These are phyloP conservation scores for Kazachstania africana DNA, from an alignment of 805 yeast species.

Conservation along the genomic window DNA sequence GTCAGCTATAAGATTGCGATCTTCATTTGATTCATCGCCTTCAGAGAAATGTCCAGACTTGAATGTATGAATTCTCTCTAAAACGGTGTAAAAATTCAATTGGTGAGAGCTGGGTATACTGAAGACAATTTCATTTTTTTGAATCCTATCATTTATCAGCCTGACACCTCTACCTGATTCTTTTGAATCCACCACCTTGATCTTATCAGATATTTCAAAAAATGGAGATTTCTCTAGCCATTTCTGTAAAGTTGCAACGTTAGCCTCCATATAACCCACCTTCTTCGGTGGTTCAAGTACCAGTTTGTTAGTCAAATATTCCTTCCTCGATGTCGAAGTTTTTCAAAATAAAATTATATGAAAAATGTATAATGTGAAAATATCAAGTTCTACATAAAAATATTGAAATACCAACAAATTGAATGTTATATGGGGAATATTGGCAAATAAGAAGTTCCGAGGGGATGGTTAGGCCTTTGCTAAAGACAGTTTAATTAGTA, in stretches of 20 bases:
- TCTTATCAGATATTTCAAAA: constrained; percentile 29
- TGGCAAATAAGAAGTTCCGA: too few relatives aligned
- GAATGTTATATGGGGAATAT: too few relatives aligned
- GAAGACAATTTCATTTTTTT: constrained; percentile 34
- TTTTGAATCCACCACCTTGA: constrained; percentile 31
- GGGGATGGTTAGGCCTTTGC: too few relatives aligned
- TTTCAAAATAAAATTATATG: too few relatives aligned
- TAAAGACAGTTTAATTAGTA: too few relatives aligned
- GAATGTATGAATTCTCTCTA: constrained; percentile 32
- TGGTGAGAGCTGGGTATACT: constrained; percentile 47
- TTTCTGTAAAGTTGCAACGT: constrained; percentile 11
- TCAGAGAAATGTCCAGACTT: constrained; percentile 2
- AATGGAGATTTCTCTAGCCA: constrained; percentile 26
- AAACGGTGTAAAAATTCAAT: constrained; percentile 44
- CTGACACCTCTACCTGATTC: constrained; percentile 57
- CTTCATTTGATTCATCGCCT: constrained; percentile 1
- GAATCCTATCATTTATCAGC: constrained; percentile 28
- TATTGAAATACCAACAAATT: too few relatives aligned
- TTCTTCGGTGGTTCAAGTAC: not conserved
- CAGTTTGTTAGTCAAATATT: too few relatives aligned
- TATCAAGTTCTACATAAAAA: too few relatives aligned
- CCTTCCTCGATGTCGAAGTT: too few relatives aligned
- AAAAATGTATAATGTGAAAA: not conserved
- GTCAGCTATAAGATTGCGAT: not conserved
- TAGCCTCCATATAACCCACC: constrained; percentile 11